Evolutionary conservation across 2,329 filamentous ascomycete genomes (phyloP).

Genomic region (Teratosphaeria viscida): DNA sequence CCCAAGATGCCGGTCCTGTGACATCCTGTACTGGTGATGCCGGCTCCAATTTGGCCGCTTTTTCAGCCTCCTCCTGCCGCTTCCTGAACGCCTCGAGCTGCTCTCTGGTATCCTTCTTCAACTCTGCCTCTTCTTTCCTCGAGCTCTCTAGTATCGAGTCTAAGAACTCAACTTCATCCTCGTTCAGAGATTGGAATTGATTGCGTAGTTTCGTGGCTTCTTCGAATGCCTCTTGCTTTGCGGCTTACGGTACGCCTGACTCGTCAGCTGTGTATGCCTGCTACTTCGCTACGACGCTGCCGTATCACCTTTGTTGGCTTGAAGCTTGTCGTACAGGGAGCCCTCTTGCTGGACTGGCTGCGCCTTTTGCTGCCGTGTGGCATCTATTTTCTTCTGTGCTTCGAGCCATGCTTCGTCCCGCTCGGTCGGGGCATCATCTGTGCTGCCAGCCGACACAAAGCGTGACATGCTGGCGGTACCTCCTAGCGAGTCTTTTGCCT

Average conservation of each 20-base stretch:
- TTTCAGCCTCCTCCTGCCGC: constrained; percentile 50
- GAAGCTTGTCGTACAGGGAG: constrained; percentile 61
- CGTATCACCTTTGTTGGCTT: constrained; percentile 67
- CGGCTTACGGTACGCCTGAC: constrained; percentile 39
- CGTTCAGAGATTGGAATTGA: constrained; percentile 67
- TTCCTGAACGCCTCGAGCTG: constrained; percentile 49
- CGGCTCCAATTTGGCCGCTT: constrained; percentile 36
- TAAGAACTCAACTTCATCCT: constrained; percentile 69
- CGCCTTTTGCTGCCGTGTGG: constrained; percentile 45
- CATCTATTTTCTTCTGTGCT: constrained; percentile 55
- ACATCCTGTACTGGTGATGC: constrained; percentile 35
- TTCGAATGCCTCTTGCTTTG: constrained; percentile 74
- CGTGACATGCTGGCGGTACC: constrained; percentile 31
- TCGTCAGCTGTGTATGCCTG: constrained; percentile 15
- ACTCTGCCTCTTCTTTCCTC: constrained; percentile 44
- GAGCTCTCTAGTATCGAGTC: constrained; percentile 48
- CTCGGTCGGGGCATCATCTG: constrained; percentile 35
- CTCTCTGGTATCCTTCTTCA: constrained; percentile 49
- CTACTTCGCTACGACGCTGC: neutral
- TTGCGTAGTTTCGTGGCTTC: constrained; percentile 60
- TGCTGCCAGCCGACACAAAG: constrained; percentile 43
- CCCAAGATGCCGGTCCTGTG: neutral
- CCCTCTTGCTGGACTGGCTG: constrained; percentile 38
- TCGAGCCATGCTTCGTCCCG: constrained; percentile 52
- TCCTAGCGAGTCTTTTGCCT: neutral